These are phyloP conservation scores for Tilletia setariae DNA, from an alignment of 1,284 basidiomycete species.

Conservation along the genomic window DNA sequence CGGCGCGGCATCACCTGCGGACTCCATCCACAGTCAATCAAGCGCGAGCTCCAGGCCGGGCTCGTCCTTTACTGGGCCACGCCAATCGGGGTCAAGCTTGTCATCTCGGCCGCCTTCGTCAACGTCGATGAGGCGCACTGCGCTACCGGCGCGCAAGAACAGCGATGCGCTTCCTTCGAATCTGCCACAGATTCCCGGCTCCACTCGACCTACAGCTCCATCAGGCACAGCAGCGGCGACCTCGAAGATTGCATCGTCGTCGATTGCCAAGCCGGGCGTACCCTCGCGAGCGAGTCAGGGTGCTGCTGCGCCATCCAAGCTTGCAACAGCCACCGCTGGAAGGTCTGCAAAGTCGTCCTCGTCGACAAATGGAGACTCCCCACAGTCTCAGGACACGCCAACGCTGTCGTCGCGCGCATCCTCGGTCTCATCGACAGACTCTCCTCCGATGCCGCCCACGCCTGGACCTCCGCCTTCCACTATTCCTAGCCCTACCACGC, in stretches of 20 bases:
- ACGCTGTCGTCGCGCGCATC: conserved; percentile 2
- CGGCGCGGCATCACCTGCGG: not conserved
- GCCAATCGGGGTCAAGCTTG: not conserved
- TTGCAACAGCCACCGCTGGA: not conserved
- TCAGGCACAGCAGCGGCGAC: not conserved
- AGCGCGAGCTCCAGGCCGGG: conserved; percentile 5
- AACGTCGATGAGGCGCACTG: conserved; percentile 2
- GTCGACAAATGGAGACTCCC: not conserved
- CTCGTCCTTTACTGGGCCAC: not conserved
- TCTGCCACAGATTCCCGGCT: conserved; percentile 1
- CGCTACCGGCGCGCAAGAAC: conserved; percentile 7
- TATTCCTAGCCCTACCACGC: not conserved
- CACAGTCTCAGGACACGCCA: conserved; percentile 7
- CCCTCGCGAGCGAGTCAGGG: too few relatives aligned
- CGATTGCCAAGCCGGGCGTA: too few relatives aligned
- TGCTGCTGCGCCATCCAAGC: not conserved
- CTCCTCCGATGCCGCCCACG: not conserved
- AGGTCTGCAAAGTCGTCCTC: not conserved
- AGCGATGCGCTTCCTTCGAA: conserved; percentile 10
- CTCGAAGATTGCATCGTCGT: not conserved
- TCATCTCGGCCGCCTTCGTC: conserved; percentile 6
- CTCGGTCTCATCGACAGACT: conserved; percentile 4
- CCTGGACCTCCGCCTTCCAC: not conserved
- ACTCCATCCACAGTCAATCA: not conserved
- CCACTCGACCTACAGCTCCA: not conserved